Evolutionary conservation across 352 stramenopile genomes (phyloP), one percentile per base, ranked within the genome.

Genomic region (Pythium dissotocum): DNA sequence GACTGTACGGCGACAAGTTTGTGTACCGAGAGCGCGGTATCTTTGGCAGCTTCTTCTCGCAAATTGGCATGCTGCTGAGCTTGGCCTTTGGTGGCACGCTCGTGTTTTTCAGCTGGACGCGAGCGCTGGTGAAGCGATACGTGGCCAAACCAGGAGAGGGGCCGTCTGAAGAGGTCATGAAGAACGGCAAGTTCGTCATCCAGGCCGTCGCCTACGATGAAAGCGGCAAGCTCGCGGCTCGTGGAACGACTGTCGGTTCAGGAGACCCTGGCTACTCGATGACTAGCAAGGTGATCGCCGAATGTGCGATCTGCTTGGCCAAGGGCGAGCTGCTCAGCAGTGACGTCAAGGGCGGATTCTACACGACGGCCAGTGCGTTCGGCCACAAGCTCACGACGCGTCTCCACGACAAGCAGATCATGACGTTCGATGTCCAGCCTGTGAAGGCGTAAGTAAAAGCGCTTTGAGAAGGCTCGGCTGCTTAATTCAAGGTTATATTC

Each of bases 71-170:
- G 36, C 82, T 82, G 2, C 56, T 88, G 16, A 72, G 79, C 35
- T 69, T 73, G 2, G 44, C 77, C 9, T 0, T 93, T 12, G 60
- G 82, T 21, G 70, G 75, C 16, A 66, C 75, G 0, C 61, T 89
- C 52, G 56, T 93, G n/a, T 83, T 86, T 67, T 85, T 94, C 46
- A 57, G 74, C 33, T 81, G 71, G 71, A 96, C 87, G 24, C 74
- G 82, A 8, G 69, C 76, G 46, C 59, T 97, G 7, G 54, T 97
- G 52, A 89, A 88, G 54, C 77, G 77, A 33, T 32, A 95, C 38
- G 70, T 91, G 13, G 85, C 87, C 28, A 69, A 83, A 64, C 87
- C 91, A 30, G 91, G 92, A 21, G 53, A 95, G 63, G 94, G 93
- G 6, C 92, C 94, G 18, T 88, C 77, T 21, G 80, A 94, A 46